Base-by-base conservation (phyloP, 768 basidiomycete species). In the Boletus reticuloceps region DNA sequence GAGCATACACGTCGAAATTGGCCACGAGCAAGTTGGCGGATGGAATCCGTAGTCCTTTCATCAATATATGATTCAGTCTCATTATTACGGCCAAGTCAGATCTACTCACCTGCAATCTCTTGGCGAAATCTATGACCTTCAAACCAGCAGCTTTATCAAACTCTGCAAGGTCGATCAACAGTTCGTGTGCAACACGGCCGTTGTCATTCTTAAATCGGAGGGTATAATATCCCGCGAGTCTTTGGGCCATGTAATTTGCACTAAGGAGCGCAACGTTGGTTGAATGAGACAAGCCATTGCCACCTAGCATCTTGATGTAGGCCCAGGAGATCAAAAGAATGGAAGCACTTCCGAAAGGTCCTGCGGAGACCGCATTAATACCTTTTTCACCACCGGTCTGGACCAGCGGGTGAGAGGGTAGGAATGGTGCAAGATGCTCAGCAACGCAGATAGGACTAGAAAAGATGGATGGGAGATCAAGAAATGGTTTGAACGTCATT, bases 261-360 rank as follows among this genome's bases (percentile, higher is more conserved):
- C 87, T 98, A 41, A 99, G 81, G 31, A 99, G 80, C 2, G 97
- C 93, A 31, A 91, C 74, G 63, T 89, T 90, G 4, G 94, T 90
- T 1, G 94, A 86, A 55, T 93, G 82, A 22, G 85, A 82, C 27
- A 99, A 82, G 8, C 97, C 97, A 52, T 83, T 76, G 9, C 95
- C 96, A 27, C 97, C 97, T n/a, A 99, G 83, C 97, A 99, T 98
- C 77, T 91, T 96, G 80, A 97, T 92, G 72, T 97, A 99, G 13
- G 97, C 96, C 95, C 96, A 98, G 1, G 95, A 98, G 64, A 98
- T 98, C 57, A 95, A 80, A 45, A 91, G 86, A 64, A 99, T 94
- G 8, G 93, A 95, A 4, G 97, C 91, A 60, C 93, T 95, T 43
- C 97, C 96, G 68, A 85, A 98, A 0, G 94, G 97, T 2, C 90